phyloP scores from a whole-genome alignment of 495 filamentous ascomycete genomes.

The Tetracladium marchalianum region DNA sequence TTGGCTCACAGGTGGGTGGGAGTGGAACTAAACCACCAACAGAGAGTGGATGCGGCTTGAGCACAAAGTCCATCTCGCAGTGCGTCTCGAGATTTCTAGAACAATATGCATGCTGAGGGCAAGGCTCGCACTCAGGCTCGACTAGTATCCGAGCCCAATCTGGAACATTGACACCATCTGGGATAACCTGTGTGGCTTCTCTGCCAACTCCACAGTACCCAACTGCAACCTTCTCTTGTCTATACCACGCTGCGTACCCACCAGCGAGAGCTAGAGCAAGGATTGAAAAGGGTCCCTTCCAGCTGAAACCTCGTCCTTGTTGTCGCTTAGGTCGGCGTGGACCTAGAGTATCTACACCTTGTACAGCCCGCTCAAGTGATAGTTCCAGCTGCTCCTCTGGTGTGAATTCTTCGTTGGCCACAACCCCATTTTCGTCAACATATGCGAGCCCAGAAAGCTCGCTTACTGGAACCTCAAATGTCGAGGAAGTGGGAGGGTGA shows the following conservation, averaged over 20 bases:
- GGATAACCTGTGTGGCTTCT: conserved; percentile 36
- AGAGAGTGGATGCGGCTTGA: conserved; percentile 75
- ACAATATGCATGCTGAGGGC: conserved; percentile 85
- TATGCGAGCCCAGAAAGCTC: conserved; percentile 9
- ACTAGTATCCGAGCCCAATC: conserved; percentile 54
- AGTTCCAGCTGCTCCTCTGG: conserved; percentile 79
- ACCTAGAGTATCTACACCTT: conserved; percentile 24
- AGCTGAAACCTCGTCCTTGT: conserved; percentile 5
- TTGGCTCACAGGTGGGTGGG: conserved; percentile 88
- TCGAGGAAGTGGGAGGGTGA: conserved; percentile 29
- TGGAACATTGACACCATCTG: conserved; percentile 37
- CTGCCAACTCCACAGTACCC: conserved; percentile 88
- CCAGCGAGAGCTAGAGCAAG: conserved; percentile 55
- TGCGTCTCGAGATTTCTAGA: conserved; percentile 62
- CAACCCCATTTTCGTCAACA: conserved; percentile 28
- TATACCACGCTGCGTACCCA: conserved; percentile 73
- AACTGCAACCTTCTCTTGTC: conserved; percentile 87
- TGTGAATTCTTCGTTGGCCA: conserved; percentile 84
- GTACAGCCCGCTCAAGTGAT: conserved; percentile 44
- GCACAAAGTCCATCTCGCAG: conserved; percentile 81
- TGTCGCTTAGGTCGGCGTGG: conserved; percentile 21
- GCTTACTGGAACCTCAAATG: conserved; percentile 29
- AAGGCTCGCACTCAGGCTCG: conserved; percentile 85
- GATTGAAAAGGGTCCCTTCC: conserved; percentile 45
- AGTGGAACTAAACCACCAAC: conserved; percentile 74